Evolutionary conservation across 2,329 filamentous ascomycete species (phyloP), one percentile per base, ranked within the genome.

Genomic region (Exophiala calicioides): DNA sequence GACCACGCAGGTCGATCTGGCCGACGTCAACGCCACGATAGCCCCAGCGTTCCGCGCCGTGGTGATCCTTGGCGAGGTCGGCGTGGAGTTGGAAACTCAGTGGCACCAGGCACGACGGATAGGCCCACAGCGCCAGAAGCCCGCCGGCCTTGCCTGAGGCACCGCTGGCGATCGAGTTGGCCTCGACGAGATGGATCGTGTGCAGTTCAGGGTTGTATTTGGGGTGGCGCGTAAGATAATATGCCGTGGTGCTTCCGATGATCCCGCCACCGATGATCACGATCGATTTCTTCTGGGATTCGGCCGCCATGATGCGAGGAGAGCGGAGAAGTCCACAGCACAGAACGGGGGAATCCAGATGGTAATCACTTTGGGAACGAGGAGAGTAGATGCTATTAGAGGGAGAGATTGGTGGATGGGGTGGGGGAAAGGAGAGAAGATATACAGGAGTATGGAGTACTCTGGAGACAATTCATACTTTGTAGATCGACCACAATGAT

Each of bases 121-220:
- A 96, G 1, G 91, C 93, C 90, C 91, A 97, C 12, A 90, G 74
- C 1, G 85, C 93, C 16, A 98, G 77, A 3, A 98, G 76, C 1
- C 93, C 93, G 12, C 93, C 93, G 0, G 93, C 91, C 70, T 96
- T 97, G 30, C 93, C 93, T 6, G 90, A 95, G 27, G 93, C 91
- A 18, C 88, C 91, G n/a, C 88, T 82, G 5, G 93, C 93, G 55
- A 97, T 84, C 33, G 83, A 77, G 3, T 82, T 83, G 1, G 93
- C 90, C 73, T 98, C 93, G 44, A 97, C 77, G 21, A 98, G 75
- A 1, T 87, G 95, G 60, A 97, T 85, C 42, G 76, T 84, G 65
- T 95, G 88, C 42, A 80, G 79, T 16, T 78, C 69, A 31, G 84
- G 82, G 65, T 93, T 78, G 71, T 87, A 97, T 21, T 79, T 82